These are phyloP conservation scores for Geotrichum bryndzae DNA, from an alignment of 1,139 yeast genomes.

Conservation along the genomic window DNA sequence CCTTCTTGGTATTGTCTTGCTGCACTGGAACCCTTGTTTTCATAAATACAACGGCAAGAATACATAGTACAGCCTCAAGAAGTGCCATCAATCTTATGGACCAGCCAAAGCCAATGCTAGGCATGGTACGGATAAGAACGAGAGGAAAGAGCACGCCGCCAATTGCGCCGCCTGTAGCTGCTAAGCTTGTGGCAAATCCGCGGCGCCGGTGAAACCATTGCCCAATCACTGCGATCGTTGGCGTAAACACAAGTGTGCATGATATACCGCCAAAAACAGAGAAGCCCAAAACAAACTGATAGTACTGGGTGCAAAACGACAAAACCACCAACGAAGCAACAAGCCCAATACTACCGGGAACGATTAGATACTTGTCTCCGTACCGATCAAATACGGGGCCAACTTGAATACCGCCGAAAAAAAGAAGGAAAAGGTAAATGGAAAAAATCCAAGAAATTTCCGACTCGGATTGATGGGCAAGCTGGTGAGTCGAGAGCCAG, in stretches of 20 bases:
- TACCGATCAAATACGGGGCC: constrained; percentile 56
- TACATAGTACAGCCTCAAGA: constrained; percentile 36
- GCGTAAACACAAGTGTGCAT: constrained; percentile 52
- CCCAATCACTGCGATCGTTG: constrained; percentile 53
- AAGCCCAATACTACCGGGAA: constrained; percentile 44
- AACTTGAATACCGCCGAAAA: constrained; percentile 52
- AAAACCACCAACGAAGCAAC: constrained; percentile 48
- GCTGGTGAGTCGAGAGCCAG: constrained; percentile 47
- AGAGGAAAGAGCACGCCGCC: constrained; percentile 60
- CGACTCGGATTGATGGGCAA: constrained; percentile 40
- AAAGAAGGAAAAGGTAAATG: constrained; percentile 49
- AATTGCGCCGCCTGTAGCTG: constrained; percentile 56
- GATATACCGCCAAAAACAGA: constrained; percentile 54
- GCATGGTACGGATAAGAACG: constrained; percentile 46
- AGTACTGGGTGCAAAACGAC: constrained; percentile 47
- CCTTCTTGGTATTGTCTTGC: constrained; percentile 22
- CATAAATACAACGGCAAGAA: constrained; percentile 40
- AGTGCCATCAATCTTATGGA: constrained; percentile 54
- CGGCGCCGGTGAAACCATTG: constrained; percentile 56
- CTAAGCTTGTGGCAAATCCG: constrained; percentile 52
- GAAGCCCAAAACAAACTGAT: constrained; percentile 56
- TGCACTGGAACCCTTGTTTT: constrained; percentile 37
- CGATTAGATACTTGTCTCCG: constrained; percentile 29
- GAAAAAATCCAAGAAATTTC: constrained; percentile 61
- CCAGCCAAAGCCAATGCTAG: constrained; percentile 53